A percentile compares a stretch with the other conserved stretches of the same genome.
Conservation (phyloP, 371 early-diverging fungal genomes). For the Zychaea mexicana region DNA sequence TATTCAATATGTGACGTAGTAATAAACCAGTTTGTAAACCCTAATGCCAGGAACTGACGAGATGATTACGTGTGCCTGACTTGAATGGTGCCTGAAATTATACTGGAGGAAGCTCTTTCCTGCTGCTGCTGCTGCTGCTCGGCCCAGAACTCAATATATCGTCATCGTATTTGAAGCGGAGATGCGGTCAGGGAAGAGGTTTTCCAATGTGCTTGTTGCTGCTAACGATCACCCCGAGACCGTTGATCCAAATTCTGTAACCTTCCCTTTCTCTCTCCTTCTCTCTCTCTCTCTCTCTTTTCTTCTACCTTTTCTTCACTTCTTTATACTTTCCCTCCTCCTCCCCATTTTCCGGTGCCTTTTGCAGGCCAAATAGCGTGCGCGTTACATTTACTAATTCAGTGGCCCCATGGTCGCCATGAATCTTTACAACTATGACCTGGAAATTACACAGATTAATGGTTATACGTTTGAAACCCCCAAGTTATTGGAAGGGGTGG, state of each 20-base stretch:
- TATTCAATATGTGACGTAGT: not conserved
- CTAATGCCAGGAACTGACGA: not conserved
- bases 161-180: not conserved
- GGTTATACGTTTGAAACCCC: constrained; percentile 39
- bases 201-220: too few relatives aligned
- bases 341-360: not conserved
- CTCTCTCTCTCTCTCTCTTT: not conserved
- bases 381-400: not conserved
- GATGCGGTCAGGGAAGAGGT: not conserved
- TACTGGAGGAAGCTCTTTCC: not conserved
- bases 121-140: not conserved
- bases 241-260: not conserved
- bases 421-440: constrained; percentile 22
- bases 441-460: constrained; percentile 22
- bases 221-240: not conserved
- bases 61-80: not conserved
- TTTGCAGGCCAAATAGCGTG: constrained; percentile 3
- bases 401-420: constrained; percentile 18
- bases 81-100: not conserved
- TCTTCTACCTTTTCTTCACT: not conserved
- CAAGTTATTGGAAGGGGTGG: constrained; percentile 30
- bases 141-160: not conserved
- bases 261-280: not conserved
- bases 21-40: not conserved
- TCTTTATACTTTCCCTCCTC: not conserved